A percentile compares a stretch with the other conserved stretches of the same genome.
phyloP scores from a whole-genome alignment of 2,329 filamentous ascomycete species.

The Calonectria hongkongensis region DNA sequence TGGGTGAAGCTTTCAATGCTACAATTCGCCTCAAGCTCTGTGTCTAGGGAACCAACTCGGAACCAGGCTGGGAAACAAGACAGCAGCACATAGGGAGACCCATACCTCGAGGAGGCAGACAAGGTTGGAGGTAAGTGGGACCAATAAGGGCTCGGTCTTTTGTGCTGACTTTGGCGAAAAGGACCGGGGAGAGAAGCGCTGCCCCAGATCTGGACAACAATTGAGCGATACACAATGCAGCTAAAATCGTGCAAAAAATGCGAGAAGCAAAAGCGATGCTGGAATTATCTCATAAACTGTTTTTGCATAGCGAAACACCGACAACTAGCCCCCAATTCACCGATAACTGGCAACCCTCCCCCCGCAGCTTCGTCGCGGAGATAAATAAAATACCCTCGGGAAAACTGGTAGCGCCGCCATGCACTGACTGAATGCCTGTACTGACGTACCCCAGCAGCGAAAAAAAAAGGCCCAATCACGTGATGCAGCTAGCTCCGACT shows the following conservation, averaged over 20 bases:
- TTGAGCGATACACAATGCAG: not conserved
- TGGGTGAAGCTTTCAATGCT: not conserved
- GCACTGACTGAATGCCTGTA: slow-evolving; percentile 2
- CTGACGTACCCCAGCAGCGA: slow-evolving; percentile 43
- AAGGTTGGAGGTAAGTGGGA: slow-evolving; percentile 35
- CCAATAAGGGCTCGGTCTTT: slow-evolving; percentile 50
- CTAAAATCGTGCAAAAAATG: slow-evolving; percentile 22
- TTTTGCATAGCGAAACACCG: not conserved
- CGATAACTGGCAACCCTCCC: not conserved
- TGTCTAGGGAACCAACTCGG: not conserved
- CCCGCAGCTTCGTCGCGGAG: slow-evolving; percentile 12
- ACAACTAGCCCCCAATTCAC: not conserved
- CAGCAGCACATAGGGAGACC: not conserved
- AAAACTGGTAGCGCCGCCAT: slow-evolving; percentile 28
- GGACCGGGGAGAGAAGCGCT: not conserved
- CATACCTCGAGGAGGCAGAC: not conserved
- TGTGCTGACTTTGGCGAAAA: slow-evolving; percentile 49
- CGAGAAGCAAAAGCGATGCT: not conserved
- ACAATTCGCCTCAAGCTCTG: not conserved
- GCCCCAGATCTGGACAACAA: slow-evolving; percentile 5
- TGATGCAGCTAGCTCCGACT: slow-evolving; percentile 58
- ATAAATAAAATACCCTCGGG: slow-evolving; percentile 44
- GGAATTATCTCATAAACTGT: accelerated
- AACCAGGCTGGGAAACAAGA: not conserved
- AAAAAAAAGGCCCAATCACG: slow-evolving; percentile 46